These are phyloP conservation scores for Rhodofomes roseus DNA, from an alignment of 1,284 basidiomycete species.

Conservation along the genomic window DNA sequence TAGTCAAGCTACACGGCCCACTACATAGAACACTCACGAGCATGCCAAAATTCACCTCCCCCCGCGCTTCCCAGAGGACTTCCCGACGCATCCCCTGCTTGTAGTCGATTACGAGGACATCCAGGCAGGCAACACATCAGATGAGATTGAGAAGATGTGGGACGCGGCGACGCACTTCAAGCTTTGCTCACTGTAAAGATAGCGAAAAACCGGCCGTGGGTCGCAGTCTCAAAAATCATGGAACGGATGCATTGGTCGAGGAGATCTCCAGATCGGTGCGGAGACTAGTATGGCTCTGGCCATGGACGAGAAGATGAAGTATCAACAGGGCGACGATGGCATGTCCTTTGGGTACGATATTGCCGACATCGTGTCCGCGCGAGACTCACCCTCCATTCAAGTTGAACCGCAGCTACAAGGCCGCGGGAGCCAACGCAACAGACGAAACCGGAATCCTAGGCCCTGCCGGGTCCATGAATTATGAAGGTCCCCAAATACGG, in stretches of 20 bases:
- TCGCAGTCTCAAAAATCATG: slow-evolving; percentile 35
- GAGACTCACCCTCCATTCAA: not conserved
- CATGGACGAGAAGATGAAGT: slow-evolving; percentile 35
- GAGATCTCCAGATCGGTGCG: slow-evolving; percentile 34
- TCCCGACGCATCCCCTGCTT: slow-evolving; percentile 32
- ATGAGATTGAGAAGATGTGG: slow-evolving; percentile 28
- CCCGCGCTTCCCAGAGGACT: slow-evolving; percentile 33
- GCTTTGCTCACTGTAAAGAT: no score
- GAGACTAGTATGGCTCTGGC: slow-evolving; percentile 34
- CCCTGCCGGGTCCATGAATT: slow-evolving; percentile 32
- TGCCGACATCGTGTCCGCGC: not conserved
- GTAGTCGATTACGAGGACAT: slow-evolving; percentile 33
- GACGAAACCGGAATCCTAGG: slow-evolving; percentile 31
- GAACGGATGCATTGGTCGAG: slow-evolving; percentile 28
- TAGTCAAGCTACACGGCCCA: not conserved
- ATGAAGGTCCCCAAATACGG: slow-evolving; percentile 32
- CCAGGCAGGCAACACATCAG: slow-evolving; percentile 18
- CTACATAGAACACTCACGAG: not conserved
- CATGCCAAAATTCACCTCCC: slow-evolving; percentile 4
- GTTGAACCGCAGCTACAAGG: slow-evolving; percentile 29
- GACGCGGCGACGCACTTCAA: slow-evolving; percentile 29
- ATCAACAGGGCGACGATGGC: slow-evolving; percentile 35
- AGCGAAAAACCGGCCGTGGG: no score
- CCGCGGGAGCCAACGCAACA: slow-evolving; percentile 30
- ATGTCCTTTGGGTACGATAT: slow-evolving; percentile 29